A percentile compares a stretch with the other conserved stretches of the same genome.
phyloP scores from a whole-genome alignment of 306 rosid genomes.

The Cicer bijugum region DNA sequence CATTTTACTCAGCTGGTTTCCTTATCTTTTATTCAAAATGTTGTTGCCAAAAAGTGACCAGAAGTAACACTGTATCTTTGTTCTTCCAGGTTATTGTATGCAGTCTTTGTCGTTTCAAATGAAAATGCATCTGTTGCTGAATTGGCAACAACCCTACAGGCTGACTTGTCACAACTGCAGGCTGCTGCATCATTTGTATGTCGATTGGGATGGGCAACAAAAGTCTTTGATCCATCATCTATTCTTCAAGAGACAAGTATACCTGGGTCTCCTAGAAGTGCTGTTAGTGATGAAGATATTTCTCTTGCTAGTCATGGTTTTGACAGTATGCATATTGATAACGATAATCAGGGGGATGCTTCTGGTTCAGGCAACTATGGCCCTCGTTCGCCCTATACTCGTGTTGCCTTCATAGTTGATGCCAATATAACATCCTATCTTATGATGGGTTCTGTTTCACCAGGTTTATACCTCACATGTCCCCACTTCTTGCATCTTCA shows the following conservation, averaged over 20 bases:
- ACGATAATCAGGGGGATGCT: slow-evolving; percentile 71
- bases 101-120: slow-evolving; percentile 97
- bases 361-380: slow-evolving; percentile 63
- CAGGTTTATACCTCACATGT: slow-evolving; percentile 64
- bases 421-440: slow-evolving; percentile 98
- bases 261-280: slow-evolving; percentile 73
- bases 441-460: slow-evolving; percentile 99
- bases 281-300: slow-evolving; percentile 70
- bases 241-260: slow-evolving; percentile 74
- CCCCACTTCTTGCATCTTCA: slow-evolving; percentile 29
- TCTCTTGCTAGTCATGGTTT: slow-evolving; percentile 62
- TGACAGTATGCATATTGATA: slow-evolving; percentile 61
- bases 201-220: slow-evolving; percentile 97
- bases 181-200: slow-evolving; percentile 99
- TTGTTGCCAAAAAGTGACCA: slow-evolving; percentile 25
- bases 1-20: slow-evolving; percentile 40
- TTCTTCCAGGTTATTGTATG: slow-evolving; percentile 82
- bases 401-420: slow-evolving; percentile 97
- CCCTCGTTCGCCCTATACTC: slow-evolving; percentile 59
- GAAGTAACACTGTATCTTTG: slow-evolving; percentile 34
- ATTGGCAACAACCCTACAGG: slow-evolving; percentile 92
- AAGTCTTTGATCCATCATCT: slow-evolving; percentile 86
- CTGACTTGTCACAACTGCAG: slow-evolving; percentile 88
- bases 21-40: slow-evolving; percentile 29
- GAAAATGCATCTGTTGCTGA: slow-evolving; percentile 98